A percentile compares a stretch with the other conserved stretches of the same genome.
phyloP scores from a whole-genome alignment of 768 basidiomycete genomes.

The Paxillus involutus region DNA sequence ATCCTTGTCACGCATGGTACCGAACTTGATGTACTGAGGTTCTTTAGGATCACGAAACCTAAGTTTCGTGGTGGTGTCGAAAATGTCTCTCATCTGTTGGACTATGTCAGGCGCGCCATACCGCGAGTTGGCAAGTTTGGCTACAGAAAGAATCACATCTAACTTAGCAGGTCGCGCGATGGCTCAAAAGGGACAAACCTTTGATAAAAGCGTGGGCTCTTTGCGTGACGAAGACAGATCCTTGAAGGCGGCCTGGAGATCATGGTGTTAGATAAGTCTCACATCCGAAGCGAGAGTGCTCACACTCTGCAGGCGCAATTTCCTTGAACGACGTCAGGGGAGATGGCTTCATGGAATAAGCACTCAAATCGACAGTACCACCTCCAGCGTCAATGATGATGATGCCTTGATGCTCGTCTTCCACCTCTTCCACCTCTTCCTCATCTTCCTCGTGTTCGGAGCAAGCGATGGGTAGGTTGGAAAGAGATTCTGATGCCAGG shows the following conservation, averaged over 20 bases:
- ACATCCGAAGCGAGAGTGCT: neutral
- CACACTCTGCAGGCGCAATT: too few relatives aligned
- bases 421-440: too few relatives aligned
- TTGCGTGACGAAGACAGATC: constrained; percentile 36
- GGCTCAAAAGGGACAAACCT: constrained; percentile 13
- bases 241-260: constrained; percentile 35
- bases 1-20: constrained; percentile 35
- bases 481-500: too few relatives aligned
- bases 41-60: constrained; percentile 37
- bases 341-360: too few relatives aligned
- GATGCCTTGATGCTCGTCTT: too few relatives aligned
- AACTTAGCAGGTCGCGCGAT: neutral
- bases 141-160: constrained; percentile 11
- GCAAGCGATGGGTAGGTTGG: too few relatives aligned
- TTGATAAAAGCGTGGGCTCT: constrained; percentile 27
- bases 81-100: constrained; percentile 30
- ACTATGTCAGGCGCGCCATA: constrained; percentile 31
- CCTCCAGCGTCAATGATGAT: too few relatives aligned
- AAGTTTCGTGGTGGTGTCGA: constrained; percentile 37
- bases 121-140: constrained; percentile 26
- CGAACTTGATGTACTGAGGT: constrained; percentile 40
- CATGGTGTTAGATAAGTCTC: neutral
- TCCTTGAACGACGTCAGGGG: too few relatives aligned
- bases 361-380: too few relatives aligned
- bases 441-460: too few relatives aligned